Evolutionary conservation across 75 land plant species (phyloP), one percentile per base, ranked within the genome.

Genomic region (Cupressus sempervirens): DNA sequence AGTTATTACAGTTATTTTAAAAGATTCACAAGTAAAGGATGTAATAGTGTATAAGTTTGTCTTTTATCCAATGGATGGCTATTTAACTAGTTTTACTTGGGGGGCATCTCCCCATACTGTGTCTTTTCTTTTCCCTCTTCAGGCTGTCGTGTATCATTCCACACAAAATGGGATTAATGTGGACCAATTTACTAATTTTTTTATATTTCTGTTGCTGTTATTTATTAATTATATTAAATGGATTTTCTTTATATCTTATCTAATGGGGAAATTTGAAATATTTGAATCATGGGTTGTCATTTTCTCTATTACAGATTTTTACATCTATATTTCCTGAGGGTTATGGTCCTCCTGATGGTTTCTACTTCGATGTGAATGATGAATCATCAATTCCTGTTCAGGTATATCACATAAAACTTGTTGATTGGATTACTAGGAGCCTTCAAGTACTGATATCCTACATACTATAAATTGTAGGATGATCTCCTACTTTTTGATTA

Each of bases 281-380:
- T 62, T 62, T 62, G 67, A 62, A 62, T 62, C 1, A 62, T 62
- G 67, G 67, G 67, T 62, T 26, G 67, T 26, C n/a, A 62, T 62
- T 62, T 20, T 46, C 18, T 32, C 35, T 54, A 35, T 35, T 83
- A 12, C 92, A 94, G 96, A 90, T 94, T n/a, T 94, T 94, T 73
- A 83, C 96, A 50, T 85, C 85, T 87, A 85, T 89, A 13, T 94
- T 94, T 83, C 95, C 95, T 40, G 91, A 83, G 26, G 88, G 92
- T 86, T 94, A 94, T 83, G 86, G 88, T 35, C 91, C 96, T 20
- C 96, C 96, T 36, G n/a, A n/a, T 53, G 93, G 93, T n/a, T 94
- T 94, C 40, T 14, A 75, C 79, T 94, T 91, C 88, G 96, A 94
- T 84, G 89, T 91, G 23, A 38, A 45, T 58, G 92, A 91, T 65